Evolutionary conservation across 306 rosid genomes (phyloP), one percentile per base, ranked within the genome.

Genomic region (Vigna hirtella): DNA sequence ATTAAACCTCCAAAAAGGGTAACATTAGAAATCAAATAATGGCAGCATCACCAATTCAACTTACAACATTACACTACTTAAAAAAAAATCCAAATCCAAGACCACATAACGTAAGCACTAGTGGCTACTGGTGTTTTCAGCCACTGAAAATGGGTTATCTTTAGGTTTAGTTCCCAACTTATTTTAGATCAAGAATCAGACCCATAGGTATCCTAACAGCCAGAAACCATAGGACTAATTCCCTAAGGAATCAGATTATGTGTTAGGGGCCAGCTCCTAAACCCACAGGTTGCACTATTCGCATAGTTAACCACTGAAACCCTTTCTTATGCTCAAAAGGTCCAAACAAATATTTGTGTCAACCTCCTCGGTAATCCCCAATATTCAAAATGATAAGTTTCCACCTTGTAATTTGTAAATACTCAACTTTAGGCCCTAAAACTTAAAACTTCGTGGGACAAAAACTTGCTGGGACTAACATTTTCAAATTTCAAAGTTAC

Each of bases 1-100:
- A 78, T 26, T 61, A 77, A 77, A 77, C 22, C 66, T 48, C 36
- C n/a, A 12, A 47, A 74, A 85, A 67, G 70, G 64, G 38, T 16
- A 71, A 81, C 32, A 63, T 32, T n/a, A 56, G 47, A 64, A 73
- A 78, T 81, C 43, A 64, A 61, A 66, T 2, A 66, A 74, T 22
- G 28, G 22, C 4, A 59, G 20, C 22, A 17, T 6, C 22, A 69
- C 52, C 32, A 73, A 18, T 73, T 61, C 70, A 77, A 76, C 48
- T 63, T 16, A 56, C 72, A 64, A 53, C 47, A 57, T 72, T 61
- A 65, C 3, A 28, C 52, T 64, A 30, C 13, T 30, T 20, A 53
- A 24, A 52, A 47, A 9, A 24, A 16, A 42, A 30, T 30, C 53
- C 9, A 65, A 75, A 52, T 72, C n/a, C 38, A 48, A 50, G 5